Base-by-base conservation (phyloP, 192 early-diverging fungal species). In the Entophlyctis helioformis region DNA sequence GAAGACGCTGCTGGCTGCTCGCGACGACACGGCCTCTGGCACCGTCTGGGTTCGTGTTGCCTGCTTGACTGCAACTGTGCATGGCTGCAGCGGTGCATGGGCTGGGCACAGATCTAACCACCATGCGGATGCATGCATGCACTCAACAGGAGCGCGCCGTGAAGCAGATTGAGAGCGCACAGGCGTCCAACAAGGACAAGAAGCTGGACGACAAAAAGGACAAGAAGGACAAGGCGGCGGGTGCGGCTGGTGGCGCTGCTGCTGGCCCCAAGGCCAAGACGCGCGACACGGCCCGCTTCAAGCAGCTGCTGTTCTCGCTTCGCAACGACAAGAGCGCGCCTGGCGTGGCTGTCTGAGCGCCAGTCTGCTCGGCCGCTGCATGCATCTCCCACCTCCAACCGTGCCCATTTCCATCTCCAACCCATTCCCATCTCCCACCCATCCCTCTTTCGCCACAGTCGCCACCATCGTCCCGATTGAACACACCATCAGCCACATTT, bases 241-340 rank as follows among this genome's bases (percentile, higher is more conserved):
- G 5, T 4, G 11, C 4, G 6, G 29, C 11, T n/a, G n/a, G n/a
- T n/a, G n/a, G n/a, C n/a, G n/a, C n/a, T n/a, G n/a, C 24, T 4
- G 45, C 36, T n/a, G 57, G 59, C 29, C 36, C 39, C 8, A 27
- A 41, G 15, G 23, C 34, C 19, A 69, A 69, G 39, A 26, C 43
- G 10, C 57, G 55, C 12, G 70, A 72, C 37, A 67, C 65, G 10
- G 44, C 57, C 23, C 51, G 71, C 7, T 62, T 73, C 57, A 73
- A 69, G 57, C 58, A 65, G 41, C 47, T 73, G 18, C 37, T 73
- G n/a, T 45, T 60, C 29, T 56, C 56, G 2, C 39, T 73, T 44
- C 56, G 59, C 36, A 55, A 59, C 19, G 69, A 71, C 53, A 50
- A 59, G 20, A 53, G 39, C 11, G 69, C 69, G 10, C 60, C 63